Conservation (phyloP, 2,329 filamentous ascomycete species). For the Ceratocystis cubensis region DNA sequence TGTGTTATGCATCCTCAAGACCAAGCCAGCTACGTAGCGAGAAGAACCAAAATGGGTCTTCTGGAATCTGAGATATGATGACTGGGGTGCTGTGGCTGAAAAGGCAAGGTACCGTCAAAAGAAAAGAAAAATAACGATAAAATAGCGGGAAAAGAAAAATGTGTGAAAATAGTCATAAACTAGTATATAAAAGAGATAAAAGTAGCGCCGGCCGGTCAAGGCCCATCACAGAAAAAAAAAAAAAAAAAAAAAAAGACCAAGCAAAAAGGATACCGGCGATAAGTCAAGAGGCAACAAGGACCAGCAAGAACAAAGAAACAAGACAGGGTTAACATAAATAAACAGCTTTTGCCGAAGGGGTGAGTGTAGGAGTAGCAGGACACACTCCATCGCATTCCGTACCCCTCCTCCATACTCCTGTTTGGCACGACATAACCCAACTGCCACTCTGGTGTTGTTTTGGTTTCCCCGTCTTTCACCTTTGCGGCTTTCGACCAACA, state of each 20-base stretch:
- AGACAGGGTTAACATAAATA: not conserved
- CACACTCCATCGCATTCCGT: not conserved
- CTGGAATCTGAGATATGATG: slow-evolving; percentile 7
- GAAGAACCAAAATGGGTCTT: slow-evolving; percentile 2
- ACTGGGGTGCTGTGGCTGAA: not conserved
- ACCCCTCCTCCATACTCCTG: not conserved
- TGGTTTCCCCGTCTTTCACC: not conserved
- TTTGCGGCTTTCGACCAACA: not conserved
- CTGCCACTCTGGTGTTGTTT: not conserved
- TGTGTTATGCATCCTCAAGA: not conserved
- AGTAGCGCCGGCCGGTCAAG: not conserved
- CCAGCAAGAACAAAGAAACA: slow-evolving; percentile 4
- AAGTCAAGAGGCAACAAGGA: slow-evolving; percentile 3
- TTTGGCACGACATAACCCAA: not conserved
- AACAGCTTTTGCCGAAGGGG: not conserved
- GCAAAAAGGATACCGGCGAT: not conserved
- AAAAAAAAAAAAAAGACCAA: too few relatives aligned
- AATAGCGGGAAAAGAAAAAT: not conserved
- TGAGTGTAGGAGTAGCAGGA: not conserved
- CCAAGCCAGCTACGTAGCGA: not conserved
- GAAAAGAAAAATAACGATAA: not conserved
- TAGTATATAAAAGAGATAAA: too few relatives aligned
- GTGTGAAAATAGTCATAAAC: too few relatives aligned
- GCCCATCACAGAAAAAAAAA: not conserved
- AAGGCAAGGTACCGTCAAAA: not conserved